Conservation (phyloP, 1,284 basidiomycete genomes). For the Marasmius oreades region DNA sequence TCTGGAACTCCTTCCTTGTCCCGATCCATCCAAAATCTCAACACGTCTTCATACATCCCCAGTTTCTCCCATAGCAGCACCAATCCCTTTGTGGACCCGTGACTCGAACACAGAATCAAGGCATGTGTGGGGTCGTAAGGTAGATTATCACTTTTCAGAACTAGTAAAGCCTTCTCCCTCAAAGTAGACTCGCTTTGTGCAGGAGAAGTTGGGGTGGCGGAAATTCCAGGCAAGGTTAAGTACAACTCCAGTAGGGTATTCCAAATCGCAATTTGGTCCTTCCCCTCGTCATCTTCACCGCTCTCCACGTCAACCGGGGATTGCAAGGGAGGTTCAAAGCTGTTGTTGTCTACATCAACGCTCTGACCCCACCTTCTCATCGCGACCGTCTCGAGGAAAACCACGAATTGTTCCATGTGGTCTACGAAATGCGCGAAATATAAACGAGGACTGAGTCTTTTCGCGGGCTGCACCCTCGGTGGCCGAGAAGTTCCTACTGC, state of each 20-base stretch:
- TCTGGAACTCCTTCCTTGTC: constrained; percentile 41
- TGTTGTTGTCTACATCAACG: constrained; percentile 40
- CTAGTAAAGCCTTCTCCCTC: constrained; percentile 62
- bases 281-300: constrained; percentile 50
- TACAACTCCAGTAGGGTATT: constrained; percentile 96
- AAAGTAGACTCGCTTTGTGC: constrained; percentile 27
- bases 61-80: constrained; percentile 90
- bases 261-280: constrained; percentile 89
- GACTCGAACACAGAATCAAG: constrained; percentile 87
- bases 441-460: constrained; percentile 76
- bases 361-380: constrained; percentile 77
- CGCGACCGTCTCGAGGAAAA: constrained; percentile 89
- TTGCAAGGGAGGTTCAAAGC: neutral
- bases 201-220: constrained; percentile 4
- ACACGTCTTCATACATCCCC: constrained; percentile 94
- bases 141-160: constrained; percentile 60
- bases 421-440: constrained; percentile 97
- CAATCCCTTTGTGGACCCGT: constrained; percentile 78
- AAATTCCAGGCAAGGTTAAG: constrained; percentile 47
- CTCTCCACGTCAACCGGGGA: constrained; percentile 20
- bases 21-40: constrained; percentile 88
- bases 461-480: constrained; percentile 28
- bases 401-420: constrained; percentile 78
- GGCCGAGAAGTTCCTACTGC: constrained; percentile 7
- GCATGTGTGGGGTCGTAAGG: constrained; percentile 93